Evolutionary conservation across 2,329 filamentous ascomycete genomes (phyloP), one percentile per base, ranked within the genome.

Genomic region (Trichoderma afroharzianum): DNA sequence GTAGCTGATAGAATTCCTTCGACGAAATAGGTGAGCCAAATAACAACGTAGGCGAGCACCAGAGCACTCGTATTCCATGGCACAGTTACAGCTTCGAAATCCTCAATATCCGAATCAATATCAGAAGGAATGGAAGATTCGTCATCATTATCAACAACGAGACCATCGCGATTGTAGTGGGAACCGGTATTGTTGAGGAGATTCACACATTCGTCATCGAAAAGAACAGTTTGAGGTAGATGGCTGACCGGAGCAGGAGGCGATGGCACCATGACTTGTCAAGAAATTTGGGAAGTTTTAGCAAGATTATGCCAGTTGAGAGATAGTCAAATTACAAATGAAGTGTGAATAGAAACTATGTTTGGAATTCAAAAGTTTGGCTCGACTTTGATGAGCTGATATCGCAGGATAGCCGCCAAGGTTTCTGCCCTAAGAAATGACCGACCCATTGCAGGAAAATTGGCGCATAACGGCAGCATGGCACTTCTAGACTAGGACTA

Each of bases 81-180:
- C 8, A 30, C 30, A 39, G 84, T 81, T 6, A 81, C 81, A 18
- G 84, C 84, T 74, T 85, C 83, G 28, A 85, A 80, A 70, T 82
- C 82, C 73, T 82, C 80, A 12, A 86, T 83, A 75, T 84, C 84
- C 14, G 79, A 76, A 75, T 85, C 82, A 4, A 81, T 80, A 63
- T 77, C 71, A 18, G 26, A 57, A 57, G 24, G 6, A 4, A 14
- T 6, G 9, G 26, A 18, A 30, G 24, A 18, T 57, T 11, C 53
- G 36, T 78, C 76, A n/a, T 57, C 24, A 43, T 78, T 76, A 24
- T 47, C 2, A 50, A 50, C 9, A 2, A n/a, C 8, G n/a, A 47
- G 15, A 47, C 9, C 47, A 21, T 21, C n/a, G 47, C 12, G 47
- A 50, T 50, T 21, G 9, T 6, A 6, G n/a, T 21, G 5, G 18